phyloP scores from a whole-genome alignment of 176 grass and related monocot species.

The Canna indica region DNA sequence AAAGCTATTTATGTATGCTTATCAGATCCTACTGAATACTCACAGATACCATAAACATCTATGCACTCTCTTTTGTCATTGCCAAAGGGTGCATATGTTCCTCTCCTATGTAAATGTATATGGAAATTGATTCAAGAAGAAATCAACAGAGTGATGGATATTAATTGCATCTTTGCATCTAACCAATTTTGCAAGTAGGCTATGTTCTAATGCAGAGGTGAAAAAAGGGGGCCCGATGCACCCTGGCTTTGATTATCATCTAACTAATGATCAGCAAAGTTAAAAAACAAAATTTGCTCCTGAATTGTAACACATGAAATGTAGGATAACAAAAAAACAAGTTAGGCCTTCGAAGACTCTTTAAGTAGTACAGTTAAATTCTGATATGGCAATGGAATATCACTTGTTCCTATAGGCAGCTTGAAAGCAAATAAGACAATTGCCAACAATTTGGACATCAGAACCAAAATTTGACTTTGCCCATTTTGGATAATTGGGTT shows the following conservation, averaged over 20 bases:
- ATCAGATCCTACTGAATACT: not conserved
- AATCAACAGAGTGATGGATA: not conserved
- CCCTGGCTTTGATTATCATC: not conserved
- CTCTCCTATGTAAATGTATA: not conserved
- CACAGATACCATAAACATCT: not conserved
- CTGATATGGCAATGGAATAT: not conserved
- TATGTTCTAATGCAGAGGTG: too few species aligned
- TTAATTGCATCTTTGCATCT: not conserved
- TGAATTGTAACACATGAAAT: not conserved
- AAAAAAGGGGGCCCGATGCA: not conserved
- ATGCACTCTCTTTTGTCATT: not conserved
- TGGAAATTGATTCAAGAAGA: not conserved
- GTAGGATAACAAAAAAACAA: not conserved
- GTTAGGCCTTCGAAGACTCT: not conserved
- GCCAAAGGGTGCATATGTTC: not conserved
- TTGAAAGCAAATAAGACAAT: constrained; percentile 10
- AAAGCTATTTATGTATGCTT: not conserved
- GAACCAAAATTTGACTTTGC: not conserved
- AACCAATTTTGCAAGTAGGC: not conserved
- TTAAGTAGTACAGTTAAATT: too few species aligned
- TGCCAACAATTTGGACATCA: not conserved
- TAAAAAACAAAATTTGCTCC: not conserved
- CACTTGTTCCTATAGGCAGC: constrained; percentile 2
- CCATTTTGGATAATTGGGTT: too few species aligned
- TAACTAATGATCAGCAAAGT: not conserved